Evolutionary conservation across 495 filamentous ascomycete genomes (phyloP), one percentile per base, ranked within the genome.

Genomic region (Ascobolus immersus): DNA sequence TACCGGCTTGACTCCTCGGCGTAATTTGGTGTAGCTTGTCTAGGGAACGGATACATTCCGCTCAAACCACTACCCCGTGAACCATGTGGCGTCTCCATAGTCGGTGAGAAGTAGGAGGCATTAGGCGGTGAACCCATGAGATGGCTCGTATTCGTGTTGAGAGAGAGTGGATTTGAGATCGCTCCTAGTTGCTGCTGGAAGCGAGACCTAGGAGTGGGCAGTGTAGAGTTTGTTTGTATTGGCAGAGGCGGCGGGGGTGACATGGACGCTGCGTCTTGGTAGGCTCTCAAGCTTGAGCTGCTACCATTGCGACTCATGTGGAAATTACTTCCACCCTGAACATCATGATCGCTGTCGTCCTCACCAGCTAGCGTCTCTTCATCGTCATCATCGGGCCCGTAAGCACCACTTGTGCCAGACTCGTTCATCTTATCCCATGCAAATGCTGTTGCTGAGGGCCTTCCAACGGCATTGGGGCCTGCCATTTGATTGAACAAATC

Each of bases 61-160:
- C 60, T 61, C 2, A 67, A 65, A 31, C 68, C 65, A 34, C 75
- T 90, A 5, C 78, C 79, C 29, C 82, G 66, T 4, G 73, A 74
- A 2, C 79, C 89, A 9, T 62, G 65, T 13, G 86, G 80, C 1
- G 81, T 82, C 36, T 93, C 81, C 9, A 62, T 65, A 7, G 69
- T 64, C 1, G 86, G 86, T 1, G 84, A 93, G 51, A 96, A 96
- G 49, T 92, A 93, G 5, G 81, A 92, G 30, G 34, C 45, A 36
- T 49, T 73, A 68, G 17, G 62, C 61, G n/a, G n/a, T n/a, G n/a
- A n/a, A n/a, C n/a, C n/a, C n/a, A n/a, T n/a, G n/a, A n/a, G n/a
- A n/a, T n/a, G n/a, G n/a, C n/a, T n/a, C n/a, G n/a, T n/a, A n/a
- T n/a, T n/a, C n/a, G n/a, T n/a, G n/a, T n/a, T n/a, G n/a, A n/a